These are phyloP conservation scores for Populus deltoides DNA, from an alignment of 345 rosid species.

Conservation along the genomic window DNA sequence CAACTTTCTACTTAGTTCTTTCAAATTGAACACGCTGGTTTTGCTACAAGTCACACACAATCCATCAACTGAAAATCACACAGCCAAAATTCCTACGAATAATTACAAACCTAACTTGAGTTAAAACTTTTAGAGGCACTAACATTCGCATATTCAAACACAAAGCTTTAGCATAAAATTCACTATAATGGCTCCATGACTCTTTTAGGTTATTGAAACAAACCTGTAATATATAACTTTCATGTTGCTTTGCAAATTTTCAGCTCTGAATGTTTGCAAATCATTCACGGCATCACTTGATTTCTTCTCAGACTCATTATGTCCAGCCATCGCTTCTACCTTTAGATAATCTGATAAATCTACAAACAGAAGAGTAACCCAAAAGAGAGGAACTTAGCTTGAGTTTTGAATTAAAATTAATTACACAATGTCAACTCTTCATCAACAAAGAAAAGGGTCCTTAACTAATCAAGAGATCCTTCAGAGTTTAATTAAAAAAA, in stretches of 20 bases:
- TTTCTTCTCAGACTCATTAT: constrained; percentile 55
- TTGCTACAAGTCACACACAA: neutral
- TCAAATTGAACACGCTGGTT: neutral
- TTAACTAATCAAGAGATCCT: neutral
- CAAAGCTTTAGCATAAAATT: neutral
- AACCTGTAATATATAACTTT: constrained; percentile 91
- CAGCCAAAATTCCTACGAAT: neutral
- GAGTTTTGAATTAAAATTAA: neutral
- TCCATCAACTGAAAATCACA: neutral
- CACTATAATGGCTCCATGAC: neutral
- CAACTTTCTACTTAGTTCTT: neutral
- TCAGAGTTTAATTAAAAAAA: neutral
- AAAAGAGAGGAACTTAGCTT: neutral
- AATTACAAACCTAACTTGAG: neutral
- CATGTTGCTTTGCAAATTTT: constrained; percentile 88
- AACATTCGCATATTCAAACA: neutral
- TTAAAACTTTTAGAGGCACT: neutral
- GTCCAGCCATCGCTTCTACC: constrained; percentile 49
- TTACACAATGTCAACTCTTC: neutral
- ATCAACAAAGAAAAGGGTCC: neutral
- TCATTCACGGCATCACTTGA: constrained; percentile 54
- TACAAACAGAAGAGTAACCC: neutral
- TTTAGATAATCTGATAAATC: neutral
- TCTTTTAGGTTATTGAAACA: constrained; percentile 10
- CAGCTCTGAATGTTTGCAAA: constrained; percentile 60